Evolutionary conservation across 2,329 filamentous ascomycete species (phyloP).

Genomic region (Penicillium sp.): DNA sequence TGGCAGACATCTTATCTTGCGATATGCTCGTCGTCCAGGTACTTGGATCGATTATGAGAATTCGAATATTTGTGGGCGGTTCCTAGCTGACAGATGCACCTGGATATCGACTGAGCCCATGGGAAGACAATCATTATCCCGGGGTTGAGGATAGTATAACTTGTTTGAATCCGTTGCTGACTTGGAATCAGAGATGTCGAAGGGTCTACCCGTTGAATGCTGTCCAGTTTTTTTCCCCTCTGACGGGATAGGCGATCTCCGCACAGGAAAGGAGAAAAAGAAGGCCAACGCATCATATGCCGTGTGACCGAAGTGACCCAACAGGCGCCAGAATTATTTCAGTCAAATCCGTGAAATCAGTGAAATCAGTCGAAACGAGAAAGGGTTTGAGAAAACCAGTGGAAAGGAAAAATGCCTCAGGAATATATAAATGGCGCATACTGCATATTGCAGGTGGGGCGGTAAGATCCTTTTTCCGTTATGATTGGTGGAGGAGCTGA

Average conservation of each 20-base stretch:
- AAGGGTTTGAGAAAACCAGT: slow-evolving; percentile 10
- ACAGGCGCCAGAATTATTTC: background rate
- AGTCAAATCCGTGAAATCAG: too few relatives aligned
- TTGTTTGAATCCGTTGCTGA: background rate
- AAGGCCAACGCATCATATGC: background rate
- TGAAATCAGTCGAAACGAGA: background rate
- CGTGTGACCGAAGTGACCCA: background rate
- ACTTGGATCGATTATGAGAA: too few relatives aligned
- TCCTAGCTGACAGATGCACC: background rate
- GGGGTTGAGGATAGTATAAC: background rate
- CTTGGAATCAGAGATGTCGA: background rate
- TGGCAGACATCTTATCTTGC: background rate
- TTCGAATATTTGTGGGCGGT: background rate
- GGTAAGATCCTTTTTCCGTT: background rate
- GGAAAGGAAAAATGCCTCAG: slow-evolving; percentile 26
- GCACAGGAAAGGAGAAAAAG: background rate
- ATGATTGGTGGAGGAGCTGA: background rate
- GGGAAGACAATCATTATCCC: background rate
- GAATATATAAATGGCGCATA: slow-evolving; percentile 24
- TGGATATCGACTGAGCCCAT: background rate
- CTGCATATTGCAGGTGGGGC: background rate
- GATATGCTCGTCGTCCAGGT: background rate
- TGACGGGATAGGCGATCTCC: background rate
- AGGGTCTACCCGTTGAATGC: background rate
- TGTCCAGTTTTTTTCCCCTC: background rate